Evolutionary conservation across 345 rosid genomes (phyloP).

Genomic region (Eucalyptus camaldulensis): DNA sequence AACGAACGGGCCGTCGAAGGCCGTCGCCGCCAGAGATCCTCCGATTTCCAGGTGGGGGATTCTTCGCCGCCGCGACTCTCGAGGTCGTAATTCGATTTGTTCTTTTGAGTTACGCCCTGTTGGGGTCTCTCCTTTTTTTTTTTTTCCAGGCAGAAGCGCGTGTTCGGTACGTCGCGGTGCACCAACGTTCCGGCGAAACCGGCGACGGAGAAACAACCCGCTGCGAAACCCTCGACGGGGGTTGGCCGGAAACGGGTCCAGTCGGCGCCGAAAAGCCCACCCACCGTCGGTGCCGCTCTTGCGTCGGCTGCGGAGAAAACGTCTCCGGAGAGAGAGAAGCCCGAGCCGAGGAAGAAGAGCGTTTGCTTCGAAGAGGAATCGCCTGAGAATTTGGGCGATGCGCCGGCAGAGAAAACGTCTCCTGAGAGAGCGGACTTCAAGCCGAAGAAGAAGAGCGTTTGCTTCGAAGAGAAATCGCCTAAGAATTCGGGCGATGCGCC

Average conservation of each 20-base stretch:
- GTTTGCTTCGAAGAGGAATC: neutral
- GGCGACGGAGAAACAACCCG: neutral
- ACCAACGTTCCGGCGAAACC: neutral
- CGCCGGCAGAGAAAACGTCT: neutral
- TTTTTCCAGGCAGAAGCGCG: slow-evolving; percentile 1
- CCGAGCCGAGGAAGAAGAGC: neutral
- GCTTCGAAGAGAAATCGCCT: neutral
- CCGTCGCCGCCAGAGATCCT: neutral
- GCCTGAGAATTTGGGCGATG: neutral
- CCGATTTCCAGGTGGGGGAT: neutral
- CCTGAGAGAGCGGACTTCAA: neutral
- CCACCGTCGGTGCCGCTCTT: neutral
- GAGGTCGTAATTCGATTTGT: neutral
- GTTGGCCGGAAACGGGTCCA: neutral
- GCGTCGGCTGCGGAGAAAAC: neutral
- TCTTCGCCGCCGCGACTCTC: neutral
- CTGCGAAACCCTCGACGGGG: neutral
- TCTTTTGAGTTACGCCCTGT: neutral
- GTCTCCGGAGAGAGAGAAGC: neutral
- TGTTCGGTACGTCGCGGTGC: neutral
- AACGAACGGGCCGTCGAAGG: neutral
- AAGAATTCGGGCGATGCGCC: neutral
- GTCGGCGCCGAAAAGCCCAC: neutral
- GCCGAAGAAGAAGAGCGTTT: neutral
- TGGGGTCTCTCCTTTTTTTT: neutral